Percentiles rank a stretch among this genome's conserved stretches.
Evolutionary conservation across 192 early-diverging fungal species (phyloP).

Genomic region (Podila verticillata): DNA sequence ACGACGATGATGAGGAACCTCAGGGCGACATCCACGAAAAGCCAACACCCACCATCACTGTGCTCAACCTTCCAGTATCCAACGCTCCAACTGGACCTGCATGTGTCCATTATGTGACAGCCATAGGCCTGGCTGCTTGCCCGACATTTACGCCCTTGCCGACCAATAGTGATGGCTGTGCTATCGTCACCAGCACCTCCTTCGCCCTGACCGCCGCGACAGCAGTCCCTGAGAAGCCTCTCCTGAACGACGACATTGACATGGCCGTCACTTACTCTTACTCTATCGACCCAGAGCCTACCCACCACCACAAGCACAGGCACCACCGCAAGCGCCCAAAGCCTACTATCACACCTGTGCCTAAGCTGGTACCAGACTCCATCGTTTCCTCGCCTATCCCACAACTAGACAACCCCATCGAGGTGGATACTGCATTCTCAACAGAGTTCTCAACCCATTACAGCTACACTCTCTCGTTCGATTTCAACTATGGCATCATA

Average conservation of each 20-base stretch:
- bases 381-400: not conserved
- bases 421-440: not conserved
- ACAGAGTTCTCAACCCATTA: not conserved
- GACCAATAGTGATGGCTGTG: slow-evolving; percentile 12
- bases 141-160: not conserved
- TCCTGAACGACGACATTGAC: not conserved
- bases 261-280: slow-evolving; percentile 1
- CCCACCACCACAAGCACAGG: not conserved
- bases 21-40: not conserved
- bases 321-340: not conserved
- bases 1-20: not conserved
- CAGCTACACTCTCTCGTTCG: slow-evolving; percentile 13
- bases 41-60: not conserved
- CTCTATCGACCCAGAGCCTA: not conserved
- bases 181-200: slow-evolving; percentile 11
- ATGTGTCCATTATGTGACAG: not conserved
- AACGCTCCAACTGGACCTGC: not conserved
- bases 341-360: not conserved
- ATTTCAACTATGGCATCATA: slow-evolving; percentile 11
- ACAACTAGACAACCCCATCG: not conserved
- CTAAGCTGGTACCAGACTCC: not conserved
- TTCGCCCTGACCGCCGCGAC: slow-evolving; percentile 5
- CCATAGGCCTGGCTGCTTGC: slow-evolving; percentile 3
- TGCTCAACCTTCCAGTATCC: not conserved
- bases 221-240: not conserved